These are phyloP conservation scores for Nannizziopsis barbatae DNA, from an alignment of 2,329 filamentous ascomycete genomes.

Conservation along the genomic window DNA sequence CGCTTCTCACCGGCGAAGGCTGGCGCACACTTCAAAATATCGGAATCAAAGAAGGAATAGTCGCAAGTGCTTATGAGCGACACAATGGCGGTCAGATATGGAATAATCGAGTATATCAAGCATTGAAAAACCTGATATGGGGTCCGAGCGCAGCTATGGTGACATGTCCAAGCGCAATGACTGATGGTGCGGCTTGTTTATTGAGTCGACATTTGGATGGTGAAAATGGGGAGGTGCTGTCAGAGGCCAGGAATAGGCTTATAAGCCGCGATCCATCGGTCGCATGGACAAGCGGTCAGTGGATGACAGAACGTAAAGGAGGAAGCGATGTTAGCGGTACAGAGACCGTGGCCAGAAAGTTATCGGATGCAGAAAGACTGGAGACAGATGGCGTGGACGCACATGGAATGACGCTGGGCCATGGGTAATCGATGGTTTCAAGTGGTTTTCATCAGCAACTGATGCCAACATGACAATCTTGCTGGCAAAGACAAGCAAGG, in stretches of 20 bases:
- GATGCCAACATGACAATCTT: slow-evolving; percentile 54
- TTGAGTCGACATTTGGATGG: slow-evolving; percentile 18
- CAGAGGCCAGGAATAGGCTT: slow-evolving; percentile 27
- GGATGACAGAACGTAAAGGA: slow-evolving; percentile 64
- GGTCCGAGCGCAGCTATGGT: slow-evolving; percentile 20
- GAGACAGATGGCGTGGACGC: slow-evolving; percentile 22
- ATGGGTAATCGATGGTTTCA: slow-evolving; percentile 54
- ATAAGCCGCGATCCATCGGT: slow-evolving; percentile 40
- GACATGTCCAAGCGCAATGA: slow-evolving; percentile 23
- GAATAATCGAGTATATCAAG: slow-evolving; percentile 20
- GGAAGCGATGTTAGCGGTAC: slow-evolving; percentile 59
- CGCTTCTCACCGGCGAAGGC: slow-evolving; percentile 21
- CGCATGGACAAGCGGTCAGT: slow-evolving; percentile 60
- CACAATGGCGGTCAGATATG: slow-evolving; percentile 5
- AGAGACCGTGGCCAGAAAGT: slow-evolving; percentile 47
- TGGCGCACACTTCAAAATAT: slow-evolving; percentile 20
- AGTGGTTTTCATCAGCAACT: slow-evolving; percentile 57
- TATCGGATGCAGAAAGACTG: slow-evolving; percentile 21
- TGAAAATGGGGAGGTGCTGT: slow-evolving; percentile 17
- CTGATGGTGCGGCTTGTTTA: slow-evolving; percentile 21
- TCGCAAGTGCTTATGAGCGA: slow-evolving; percentile 18
- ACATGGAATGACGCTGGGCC: slow-evolving; percentile 40
- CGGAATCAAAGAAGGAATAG: slow-evolving; percentile 21
- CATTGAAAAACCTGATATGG: slow-evolving; percentile 20
- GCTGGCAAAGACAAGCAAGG: slow-evolving; percentile 46